Conservation (phyloP, 2,329 filamentous ascomycete genomes). For the Rhexocercosporidium sp. region DNA sequence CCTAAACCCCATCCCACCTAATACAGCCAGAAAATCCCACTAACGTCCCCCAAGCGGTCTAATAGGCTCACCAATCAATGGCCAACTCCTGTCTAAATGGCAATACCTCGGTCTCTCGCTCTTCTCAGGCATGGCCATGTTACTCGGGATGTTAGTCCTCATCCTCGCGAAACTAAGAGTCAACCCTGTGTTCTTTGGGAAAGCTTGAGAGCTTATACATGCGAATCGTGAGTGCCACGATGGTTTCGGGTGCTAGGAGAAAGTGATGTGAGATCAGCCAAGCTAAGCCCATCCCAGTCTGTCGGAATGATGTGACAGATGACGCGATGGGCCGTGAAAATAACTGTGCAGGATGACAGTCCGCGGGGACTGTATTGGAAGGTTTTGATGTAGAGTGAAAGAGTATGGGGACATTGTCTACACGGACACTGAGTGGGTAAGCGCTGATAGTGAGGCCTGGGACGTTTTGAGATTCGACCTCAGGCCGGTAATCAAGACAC, state of each 20-base stretch:
- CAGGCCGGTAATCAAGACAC: too few relatives aligned
- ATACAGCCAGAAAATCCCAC: not conserved
- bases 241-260: not conserved
- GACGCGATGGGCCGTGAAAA: not conserved
- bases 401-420: too few relatives aligned
- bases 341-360: not conserved
- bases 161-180: slow-evolving; percentile 26
- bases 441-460: too few relatives aligned
- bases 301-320: not conserved
- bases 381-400: too few relatives aligned
- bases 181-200: slow-evolving; percentile 23
- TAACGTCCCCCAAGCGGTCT: slow-evolving; percentile 22
- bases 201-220: slow-evolving; percentile 16
- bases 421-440: too few relatives aligned
- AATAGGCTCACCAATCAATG: slow-evolving; percentile 34
- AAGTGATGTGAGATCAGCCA: not conserved
- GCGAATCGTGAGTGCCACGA: not conserved
- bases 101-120: slow-evolving; percentile 33
- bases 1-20: not conserved
- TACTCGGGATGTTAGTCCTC: slow-evolving; percentile 30
- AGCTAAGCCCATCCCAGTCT: not conserved
- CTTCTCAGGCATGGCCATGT: slow-evolving; percentile 32
- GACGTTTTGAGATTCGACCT: too few relatives aligned
- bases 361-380: not conserved
- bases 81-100: slow-evolving; percentile 27